Conservation (phyloP, 2,329 filamentous ascomycete species). For the Ascosphaera acerosa region DNA sequence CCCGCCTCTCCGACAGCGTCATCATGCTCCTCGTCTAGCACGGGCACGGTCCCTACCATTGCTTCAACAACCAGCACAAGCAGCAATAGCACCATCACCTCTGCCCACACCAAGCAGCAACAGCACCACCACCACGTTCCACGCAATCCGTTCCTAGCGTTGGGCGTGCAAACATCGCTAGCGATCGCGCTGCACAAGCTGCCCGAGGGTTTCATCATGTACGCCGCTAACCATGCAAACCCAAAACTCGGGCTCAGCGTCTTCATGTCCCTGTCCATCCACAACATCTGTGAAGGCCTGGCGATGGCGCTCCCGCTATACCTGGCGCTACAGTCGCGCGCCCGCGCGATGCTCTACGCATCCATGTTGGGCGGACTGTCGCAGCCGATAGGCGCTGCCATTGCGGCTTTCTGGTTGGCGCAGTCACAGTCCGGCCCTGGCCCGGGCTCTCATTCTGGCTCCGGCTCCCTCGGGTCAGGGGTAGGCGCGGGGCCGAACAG, state of each 20-base stretch:
- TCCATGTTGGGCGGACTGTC: constrained; percentile 62
- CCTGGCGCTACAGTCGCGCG: constrained; percentile 58
- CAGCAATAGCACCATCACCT: too few species aligned
- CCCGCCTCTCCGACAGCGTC: too few species aligned
- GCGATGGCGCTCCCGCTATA: constrained; percentile 82
- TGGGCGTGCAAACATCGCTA: constrained; percentile 86
- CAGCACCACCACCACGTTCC: constrained; percentile 84
- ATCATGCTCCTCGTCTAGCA: too few species aligned
- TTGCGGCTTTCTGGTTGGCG: constrained; percentile 72
- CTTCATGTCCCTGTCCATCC: constrained; percentile 87
- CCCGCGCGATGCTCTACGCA: constrained; percentile 63
- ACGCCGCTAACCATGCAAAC: constrained; percentile 90
- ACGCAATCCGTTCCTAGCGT: constrained; percentile 74
- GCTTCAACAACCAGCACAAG: constrained; percentile 7
- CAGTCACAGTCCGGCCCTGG: constrained; percentile 14
- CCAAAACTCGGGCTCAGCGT: constrained; percentile 70
- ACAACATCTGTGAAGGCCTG: constrained; percentile 96
- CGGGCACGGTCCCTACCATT: constrained; percentile 6
- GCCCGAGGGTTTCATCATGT: constrained; percentile 69
- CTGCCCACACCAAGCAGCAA: constrained; percentile 5
- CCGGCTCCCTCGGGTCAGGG: too few species aligned
- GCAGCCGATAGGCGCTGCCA: constrained; percentile 62
- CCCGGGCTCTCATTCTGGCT: too few species aligned
- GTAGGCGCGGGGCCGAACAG: too few species aligned
- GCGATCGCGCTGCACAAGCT: constrained; percentile 94